Conservation (phyloP, 2,329 filamentous ascomycete genomes). For the Dothistroma septosporum region DNA sequence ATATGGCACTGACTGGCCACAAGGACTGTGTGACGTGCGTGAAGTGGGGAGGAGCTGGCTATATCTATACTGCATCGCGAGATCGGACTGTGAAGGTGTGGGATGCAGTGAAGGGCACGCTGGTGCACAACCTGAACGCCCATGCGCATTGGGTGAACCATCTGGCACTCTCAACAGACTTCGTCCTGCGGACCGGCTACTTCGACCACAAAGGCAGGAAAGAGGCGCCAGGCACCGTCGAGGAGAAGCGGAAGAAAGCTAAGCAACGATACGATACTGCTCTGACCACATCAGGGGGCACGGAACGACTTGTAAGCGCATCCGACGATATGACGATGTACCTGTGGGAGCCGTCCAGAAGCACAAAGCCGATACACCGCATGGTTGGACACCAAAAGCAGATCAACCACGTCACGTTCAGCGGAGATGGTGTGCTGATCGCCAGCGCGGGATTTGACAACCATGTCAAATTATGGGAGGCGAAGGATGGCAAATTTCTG, state of each 20-base stretch:
- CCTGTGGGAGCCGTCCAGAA: slow-evolving; percentile 78
- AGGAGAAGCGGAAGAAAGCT: slow-evolving; percentile 70
- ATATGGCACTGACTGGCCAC: slow-evolving; percentile 82
- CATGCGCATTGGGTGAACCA: slow-evolving; percentile 97
- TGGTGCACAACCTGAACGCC: slow-evolving; percentile 71
- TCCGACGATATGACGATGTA: slow-evolving; percentile 97
- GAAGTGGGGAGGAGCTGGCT: slow-evolving; percentile 85
- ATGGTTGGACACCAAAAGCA: slow-evolving; percentile 94
- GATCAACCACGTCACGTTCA: slow-evolving; percentile 93
- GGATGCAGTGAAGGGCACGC: slow-evolving; percentile 72
- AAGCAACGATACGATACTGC: slow-evolving; percentile 81
- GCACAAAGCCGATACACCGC: slow-evolving; percentile 79
- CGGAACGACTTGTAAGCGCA: slow-evolving; percentile 82
- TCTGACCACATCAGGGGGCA: slow-evolving; percentile 56
- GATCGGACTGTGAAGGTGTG: slow-evolving; percentile 92
- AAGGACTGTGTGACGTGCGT: slow-evolving; percentile 86
- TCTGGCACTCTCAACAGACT: slow-evolving; percentile 87
- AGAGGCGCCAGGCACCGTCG: slow-evolving; percentile 62
- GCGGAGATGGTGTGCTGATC: slow-evolving; percentile 80
- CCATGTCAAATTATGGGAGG: slow-evolving; percentile 87
- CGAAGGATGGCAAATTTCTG: slow-evolving; percentile 71
- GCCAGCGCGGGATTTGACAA: slow-evolving; percentile 92
- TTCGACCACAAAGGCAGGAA: slow-evolving; percentile 71
- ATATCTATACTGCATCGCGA: slow-evolving; percentile 79
- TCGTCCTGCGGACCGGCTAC: slow-evolving; percentile 78